Evolutionary conservation across 169 alveolate genomes (phyloP).

Genomic region (Eimeria zaria): DNA sequence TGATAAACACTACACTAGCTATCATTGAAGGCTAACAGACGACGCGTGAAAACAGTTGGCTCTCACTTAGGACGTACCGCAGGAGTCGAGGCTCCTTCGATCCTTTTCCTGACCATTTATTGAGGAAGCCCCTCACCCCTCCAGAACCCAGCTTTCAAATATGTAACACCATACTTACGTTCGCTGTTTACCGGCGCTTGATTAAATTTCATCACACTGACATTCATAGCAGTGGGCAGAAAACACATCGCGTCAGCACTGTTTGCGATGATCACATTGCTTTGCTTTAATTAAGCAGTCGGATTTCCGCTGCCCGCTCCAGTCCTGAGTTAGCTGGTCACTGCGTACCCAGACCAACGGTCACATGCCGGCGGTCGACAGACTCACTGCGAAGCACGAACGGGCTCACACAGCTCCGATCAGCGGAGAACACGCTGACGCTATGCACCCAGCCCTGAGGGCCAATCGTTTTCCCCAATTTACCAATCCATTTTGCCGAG

Average conservation of each 20-base stretch:
- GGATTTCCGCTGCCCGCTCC: slow-evolving; percentile 97
- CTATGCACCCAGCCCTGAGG: slow-evolving; percentile 93
- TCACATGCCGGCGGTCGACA: slow-evolving; percentile 87
- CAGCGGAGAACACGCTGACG: slow-evolving; percentile 40
- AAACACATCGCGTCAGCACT: slow-evolving; percentile 97
- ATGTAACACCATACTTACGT: slow-evolving; percentile 91
- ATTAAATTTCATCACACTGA: slow-evolving; percentile 16
- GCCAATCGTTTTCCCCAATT: slow-evolving; percentile 97
- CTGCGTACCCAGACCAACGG: slow-evolving; percentile 83
- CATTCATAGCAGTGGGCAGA: slow-evolving; percentile 98
- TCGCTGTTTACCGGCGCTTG: slow-evolving; percentile 30
- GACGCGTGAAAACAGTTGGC: too few relatives aligned
- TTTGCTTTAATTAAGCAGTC: slow-evolving; percentile 92
- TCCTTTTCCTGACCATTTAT: too few relatives aligned
- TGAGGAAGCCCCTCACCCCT: too few relatives aligned
- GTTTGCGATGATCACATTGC: slow-evolving; percentile 92
- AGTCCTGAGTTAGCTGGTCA: slow-evolving; percentile 94
- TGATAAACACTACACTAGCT: too few relatives aligned
- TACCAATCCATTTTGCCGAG: slow-evolving; percentile 97
- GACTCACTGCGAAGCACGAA: slow-evolving; percentile 85
- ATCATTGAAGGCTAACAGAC: too few relatives aligned
- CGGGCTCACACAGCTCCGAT: slow-evolving; percentile 31
- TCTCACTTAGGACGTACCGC: too few relatives aligned
- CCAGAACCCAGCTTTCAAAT: too few relatives aligned
- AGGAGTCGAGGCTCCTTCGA: too few relatives aligned